Evolutionary conservation across 1,284 basidiomycete genomes (phyloP).

Genomic region (Boletus sp.): DNA sequence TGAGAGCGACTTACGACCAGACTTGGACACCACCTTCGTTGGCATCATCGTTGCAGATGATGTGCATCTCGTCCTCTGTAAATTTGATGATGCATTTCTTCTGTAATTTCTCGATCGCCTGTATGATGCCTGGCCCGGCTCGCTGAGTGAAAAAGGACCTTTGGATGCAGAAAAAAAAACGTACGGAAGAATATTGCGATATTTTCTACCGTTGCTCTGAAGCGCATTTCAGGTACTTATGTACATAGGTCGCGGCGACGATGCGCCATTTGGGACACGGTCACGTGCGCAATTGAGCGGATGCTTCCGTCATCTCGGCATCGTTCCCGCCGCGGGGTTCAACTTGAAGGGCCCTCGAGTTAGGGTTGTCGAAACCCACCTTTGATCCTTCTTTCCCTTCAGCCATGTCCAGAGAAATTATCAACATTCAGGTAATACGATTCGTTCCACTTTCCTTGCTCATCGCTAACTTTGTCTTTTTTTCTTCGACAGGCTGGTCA

Average conservation of each 20-base stretch:
- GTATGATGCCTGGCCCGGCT: conserved; percentile 55
- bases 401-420: conserved; percentile 55
- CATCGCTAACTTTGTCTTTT: conserved; percentile 7
- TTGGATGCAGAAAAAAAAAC: conserved; percentile 22
- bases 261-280: conserved; percentile 16
- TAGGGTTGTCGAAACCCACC: conserved; percentile 2
- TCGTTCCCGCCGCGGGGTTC: conserved; percentile 7
- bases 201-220: conserved; percentile 60
- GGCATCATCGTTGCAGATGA: conserved; percentile 78
- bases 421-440: conserved; percentile 55
- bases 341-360: not conserved
- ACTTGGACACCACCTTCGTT: conserved; percentile 86
- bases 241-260: no score
- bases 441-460: not conserved
- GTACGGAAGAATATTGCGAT: conserved; percentile 56
- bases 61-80: conserved; percentile 70
- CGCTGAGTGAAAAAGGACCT: not conserved
- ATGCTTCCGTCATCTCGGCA: conserved; percentile 14
- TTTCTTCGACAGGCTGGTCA: conserved; percentile 48
- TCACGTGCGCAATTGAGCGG: conserved; percentile 22
- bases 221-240: conserved; percentile 53
- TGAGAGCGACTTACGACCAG: conserved; percentile 69
- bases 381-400: conserved; percentile 17
- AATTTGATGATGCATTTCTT: conserved; percentile 82
- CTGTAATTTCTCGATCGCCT: conserved; percentile 78